Base-by-base conservation (phyloP, 352 stramenopile genomes). In the Aphanomyces cochlioides region DNA sequence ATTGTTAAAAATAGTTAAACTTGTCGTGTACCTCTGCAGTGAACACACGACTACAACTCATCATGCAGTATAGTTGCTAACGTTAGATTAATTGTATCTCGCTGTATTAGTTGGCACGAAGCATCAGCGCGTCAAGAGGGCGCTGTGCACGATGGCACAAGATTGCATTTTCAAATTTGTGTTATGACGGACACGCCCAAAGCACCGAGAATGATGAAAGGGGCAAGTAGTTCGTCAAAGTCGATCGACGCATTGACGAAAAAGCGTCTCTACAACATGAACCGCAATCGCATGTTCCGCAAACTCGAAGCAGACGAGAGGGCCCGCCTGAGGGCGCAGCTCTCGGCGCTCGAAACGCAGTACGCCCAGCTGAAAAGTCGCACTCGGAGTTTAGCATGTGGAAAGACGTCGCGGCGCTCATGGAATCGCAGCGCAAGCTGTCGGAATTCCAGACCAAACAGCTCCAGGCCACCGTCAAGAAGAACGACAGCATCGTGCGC, bases 251-350 rank as follows among this genome's bases (percentile, higher is more conserved):
- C 28, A 2, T 2, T 28, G 10, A n/a, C 43, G 10, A 50, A 50
- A n/a, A 50, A 50, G 43, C 43, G 43, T n/a, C 43, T 50, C 43
- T 50, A 50, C 43, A 50, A 50, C 43, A 50, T 50, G 43, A 50
- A 50, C 43, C 43, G 43, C 10, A 50, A 50, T 50, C 43, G 43
- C 43, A 50, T 50, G 43, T 50, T 12, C 17, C 43, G 43, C 10
- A 50, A 50, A n/a, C 43, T 50, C 17, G 43, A 50, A 50, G 43
- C 43, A 8, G 43, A 48, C 43, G 43, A 48, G 15, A 48, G 15
- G 43, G 43, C 8, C 43, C 43, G 43, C 8, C 43, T 48, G 8
- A 48, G 15, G 15, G 8, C 43, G 43, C 43, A 48, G 15, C 8
- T 48, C 43, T 8, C 43, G 43, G 43, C 43, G 10, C 43, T 50